Base-by-base conservation (phyloP, 148 eudicot species). In the Vaccinium myrtillus region DNA sequence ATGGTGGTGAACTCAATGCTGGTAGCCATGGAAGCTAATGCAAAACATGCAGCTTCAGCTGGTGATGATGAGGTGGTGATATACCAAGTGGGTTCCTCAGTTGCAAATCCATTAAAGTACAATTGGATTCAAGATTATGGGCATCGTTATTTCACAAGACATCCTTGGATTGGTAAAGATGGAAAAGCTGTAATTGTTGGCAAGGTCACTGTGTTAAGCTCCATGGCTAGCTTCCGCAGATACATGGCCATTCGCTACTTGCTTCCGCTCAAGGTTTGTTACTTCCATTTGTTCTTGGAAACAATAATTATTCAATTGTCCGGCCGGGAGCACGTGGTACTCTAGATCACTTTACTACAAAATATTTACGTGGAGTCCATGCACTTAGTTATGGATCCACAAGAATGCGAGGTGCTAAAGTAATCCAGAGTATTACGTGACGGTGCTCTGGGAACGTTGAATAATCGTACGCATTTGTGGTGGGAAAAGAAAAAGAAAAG, bases 1-100 rank as follows among this genome's bases (percentile, higher is more conserved):
- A 90, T 91, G 89, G 93, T 91, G 84, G 92, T 85, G 19, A 91
- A 92, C 65, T 84, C 93, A 5, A 91, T 88, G 13, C 59, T 92
- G 58, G 93, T 85, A 27, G 89, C 92, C 54, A 88, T 89, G 85
- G 89, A 70, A 36, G 88, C 88, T 51, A 88, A 91, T 83, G 84
- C 89, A 59, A 88, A 86, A 4, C 71, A 82, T 48, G 9, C 18
- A 27, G 27, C 74, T 12, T 53, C 55, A 9, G 0, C 46, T 43
- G 46, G 46, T 43, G 46, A 5, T 43, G 85, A 78, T 2, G 49
- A 39, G 12, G 67, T 61, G 73, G 61, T 46, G 46, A 83, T 84
- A 61, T 86, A 86, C 78, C 94, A 91, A 2, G 82, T 93, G 5
- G 94, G 95, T 23, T 93, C 95, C 2, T 91, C 95, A 0, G 73